phyloP scores from a whole-genome alignment of 352 stramenopile genomes.

The Albugo laibachii region DNA sequence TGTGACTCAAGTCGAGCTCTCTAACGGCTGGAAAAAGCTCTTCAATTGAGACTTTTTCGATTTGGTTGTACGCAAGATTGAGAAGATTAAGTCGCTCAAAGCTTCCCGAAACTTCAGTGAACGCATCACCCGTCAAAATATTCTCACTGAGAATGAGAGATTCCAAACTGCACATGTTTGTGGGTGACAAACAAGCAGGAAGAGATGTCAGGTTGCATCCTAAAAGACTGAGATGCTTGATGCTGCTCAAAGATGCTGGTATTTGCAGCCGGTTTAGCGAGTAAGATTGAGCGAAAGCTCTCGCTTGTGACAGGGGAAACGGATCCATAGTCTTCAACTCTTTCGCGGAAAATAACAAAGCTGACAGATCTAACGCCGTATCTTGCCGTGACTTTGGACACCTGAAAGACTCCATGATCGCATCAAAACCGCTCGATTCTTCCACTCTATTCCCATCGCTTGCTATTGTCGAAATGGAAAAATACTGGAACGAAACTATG shows the following conservation, averaged over 20 bases:
- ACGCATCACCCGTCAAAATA: slow-evolving; percentile 11
- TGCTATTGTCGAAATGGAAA: background rate
- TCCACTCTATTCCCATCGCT: too few species aligned
- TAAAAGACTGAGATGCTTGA: slow-evolving; percentile 31
- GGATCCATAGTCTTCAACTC: too few species aligned
- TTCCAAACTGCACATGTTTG: slow-evolving; percentile 17
- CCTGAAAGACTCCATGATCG: too few species aligned
- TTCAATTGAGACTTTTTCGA: slow-evolving; percentile 23
- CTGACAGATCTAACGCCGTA: too few species aligned
- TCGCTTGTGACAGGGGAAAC: too few species aligned
- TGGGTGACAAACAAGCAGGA: slow-evolving; percentile 17
- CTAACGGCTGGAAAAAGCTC: slow-evolving; percentile 15
- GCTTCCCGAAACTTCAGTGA: slow-evolving; percentile 11
- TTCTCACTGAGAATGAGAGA: slow-evolving; percentile 57
- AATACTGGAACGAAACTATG: slow-evolving; percentile 68
- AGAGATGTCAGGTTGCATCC: slow-evolving; percentile 28
- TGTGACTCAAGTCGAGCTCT: slow-evolving; percentile 34
- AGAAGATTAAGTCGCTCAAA: slow-evolving; percentile 16
- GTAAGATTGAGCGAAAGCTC: too few species aligned
- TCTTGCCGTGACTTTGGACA: too few species aligned
- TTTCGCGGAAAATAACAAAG: too few species aligned
- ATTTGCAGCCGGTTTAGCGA: too few species aligned
- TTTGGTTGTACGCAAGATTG: slow-evolving; percentile 51
- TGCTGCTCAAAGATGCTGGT: background rate
- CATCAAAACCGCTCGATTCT: too few species aligned